Percentiles rank a stretch among this genome's conserved stretches.
Evolutionary conservation across 306 rosid species (phyloP).

Genomic region (Acacia melanoxylon): DNA sequence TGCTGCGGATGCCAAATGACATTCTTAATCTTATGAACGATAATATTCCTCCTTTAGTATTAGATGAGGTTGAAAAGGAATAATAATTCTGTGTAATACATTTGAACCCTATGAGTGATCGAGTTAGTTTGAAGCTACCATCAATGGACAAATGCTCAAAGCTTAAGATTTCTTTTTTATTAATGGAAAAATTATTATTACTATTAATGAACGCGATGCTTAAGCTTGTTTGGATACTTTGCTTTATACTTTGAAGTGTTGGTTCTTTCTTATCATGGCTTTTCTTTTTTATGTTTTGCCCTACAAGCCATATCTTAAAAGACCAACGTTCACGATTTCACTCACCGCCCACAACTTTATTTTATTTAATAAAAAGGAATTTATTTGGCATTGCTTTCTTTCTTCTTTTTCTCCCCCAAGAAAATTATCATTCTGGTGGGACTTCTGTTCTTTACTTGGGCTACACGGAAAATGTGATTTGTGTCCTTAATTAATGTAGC

Average conservation of each 20-base stretch:
- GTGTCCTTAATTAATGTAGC: neutral
- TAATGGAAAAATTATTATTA: too few relatives aligned
- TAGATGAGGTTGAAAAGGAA: too few relatives aligned
- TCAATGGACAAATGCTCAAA: neutral
- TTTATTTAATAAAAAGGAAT: neutral
- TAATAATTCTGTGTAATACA: too few relatives aligned
- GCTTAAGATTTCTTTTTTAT: neutral
- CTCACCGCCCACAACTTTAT: neutral
- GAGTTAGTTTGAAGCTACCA: too few relatives aligned
- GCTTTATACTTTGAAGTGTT: neutral
- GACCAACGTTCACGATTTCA: neutral
- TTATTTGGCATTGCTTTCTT: neutral
- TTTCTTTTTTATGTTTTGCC: slow-evolving; percentile 8
- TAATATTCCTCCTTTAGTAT: too few relatives aligned
- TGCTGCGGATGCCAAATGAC: too few relatives aligned
- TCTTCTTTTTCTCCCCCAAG: neutral
- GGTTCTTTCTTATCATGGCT: neutral
- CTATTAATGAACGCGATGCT: neutral
- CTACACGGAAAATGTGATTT: neutral
- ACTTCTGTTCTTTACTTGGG: slow-evolving; percentile 30
- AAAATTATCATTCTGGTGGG: neutral
- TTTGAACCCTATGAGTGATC: too few relatives aligned
- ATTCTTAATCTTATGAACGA: too few relatives aligned
- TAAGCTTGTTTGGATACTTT: neutral
- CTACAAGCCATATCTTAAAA: neutral